Base-by-base conservation (phyloP, 2,329 filamentous ascomycete species). In the Neophaeococcomyces mojaviensis region DNA sequence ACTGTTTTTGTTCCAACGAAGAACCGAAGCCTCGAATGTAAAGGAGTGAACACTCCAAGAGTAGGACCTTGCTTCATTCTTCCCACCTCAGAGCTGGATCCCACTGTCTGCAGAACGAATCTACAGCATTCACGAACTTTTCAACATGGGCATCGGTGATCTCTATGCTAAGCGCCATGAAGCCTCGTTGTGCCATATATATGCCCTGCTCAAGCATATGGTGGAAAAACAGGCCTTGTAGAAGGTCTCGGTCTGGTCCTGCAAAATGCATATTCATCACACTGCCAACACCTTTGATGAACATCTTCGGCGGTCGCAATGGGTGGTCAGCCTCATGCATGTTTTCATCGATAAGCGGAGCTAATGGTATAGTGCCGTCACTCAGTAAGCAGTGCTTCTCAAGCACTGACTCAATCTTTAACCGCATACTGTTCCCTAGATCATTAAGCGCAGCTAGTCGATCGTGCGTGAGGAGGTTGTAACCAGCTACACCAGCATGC, bases 1-100 rank as follows among this genome's bases (percentile, higher is more conserved):
- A n/a, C n/a, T 88, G 46, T 88, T 81, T 63, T 73, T 86, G 16
- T 87, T 83, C 54, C 45, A 48, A 30, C 20, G 48, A 44, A 49
- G 43, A 30, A 38, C 30, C 15, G 22, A 41, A 7, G 20, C 12
- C 30, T 10, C 4, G 10, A 30, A 8, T 7, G 6, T 3, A 15
- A 13, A 39, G n/a, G 24, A 18, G 31, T 13, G 39, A 41, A 16
- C 8, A 24, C 26, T 8, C 18, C 7, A 24, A n/a, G 3, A 7
- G 15, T 24, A 9, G 19, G 16, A 41, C 19, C 16, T 15, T 20
- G 19, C 39, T 19, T 13, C 18, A 18, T 13, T 24, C 7, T 19
- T 35, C 53, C 50, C 50, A 55, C 30, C 32, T 47, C 40, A 55
- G 33, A 12, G 37, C 39, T 5, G 10, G 4, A 9, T 43, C 47